Evolutionary conservation across 495 filamentous ascomycete species (phyloP).

Genomic region (Lichenothelia convexa): DNA sequence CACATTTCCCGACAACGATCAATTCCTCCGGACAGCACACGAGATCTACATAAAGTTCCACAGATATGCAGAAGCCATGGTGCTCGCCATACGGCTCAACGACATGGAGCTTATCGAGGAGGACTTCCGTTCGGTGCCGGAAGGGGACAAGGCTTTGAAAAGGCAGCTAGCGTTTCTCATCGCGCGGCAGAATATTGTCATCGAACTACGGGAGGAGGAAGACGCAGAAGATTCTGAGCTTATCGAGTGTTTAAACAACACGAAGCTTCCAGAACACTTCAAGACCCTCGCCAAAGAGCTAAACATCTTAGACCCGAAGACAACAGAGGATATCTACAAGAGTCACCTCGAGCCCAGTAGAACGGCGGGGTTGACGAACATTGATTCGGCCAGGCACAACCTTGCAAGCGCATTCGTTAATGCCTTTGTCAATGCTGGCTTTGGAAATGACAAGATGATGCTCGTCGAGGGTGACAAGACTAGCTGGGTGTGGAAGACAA

Average conservation of each 20-base stretch:
- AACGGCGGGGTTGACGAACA: slow-evolving; percentile 77
- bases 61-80: slow-evolving; percentile 79
- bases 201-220: slow-evolving; percentile 41
- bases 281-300: slow-evolving; percentile 86
- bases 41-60: slow-evolving; percentile 82
- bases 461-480: slow-evolving; percentile 58
- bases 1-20: slow-evolving; percentile 91
- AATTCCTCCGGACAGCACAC: slow-evolving; percentile 80
- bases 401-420: slow-evolving; percentile 94
- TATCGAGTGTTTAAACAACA: slow-evolving; percentile 68
- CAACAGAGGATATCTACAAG: slow-evolving; percentile 98
- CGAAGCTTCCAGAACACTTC: slow-evolving; percentile 76
- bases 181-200: slow-evolving; percentile 73
- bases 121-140: slow-evolving; percentile 63
- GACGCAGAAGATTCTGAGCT: slow-evolving; percentile 52
- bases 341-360: slow-evolving; percentile 90
- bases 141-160: slow-evolving; percentile 64
- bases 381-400: slow-evolving; percentile 90
- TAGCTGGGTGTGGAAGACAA: slow-evolving; percentile 97
- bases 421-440: slow-evolving; percentile 88
- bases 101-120: slow-evolving; percentile 59
- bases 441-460: slow-evolving; percentile 94
- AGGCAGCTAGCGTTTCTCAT: slow-evolving; percentile 91
- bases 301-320: slow-evolving; percentile 91
- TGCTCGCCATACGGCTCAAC: slow-evolving; percentile 85